Base-by-base conservation (phyloP, 345 rosid species). In the Cardamine occulta region DNA sequence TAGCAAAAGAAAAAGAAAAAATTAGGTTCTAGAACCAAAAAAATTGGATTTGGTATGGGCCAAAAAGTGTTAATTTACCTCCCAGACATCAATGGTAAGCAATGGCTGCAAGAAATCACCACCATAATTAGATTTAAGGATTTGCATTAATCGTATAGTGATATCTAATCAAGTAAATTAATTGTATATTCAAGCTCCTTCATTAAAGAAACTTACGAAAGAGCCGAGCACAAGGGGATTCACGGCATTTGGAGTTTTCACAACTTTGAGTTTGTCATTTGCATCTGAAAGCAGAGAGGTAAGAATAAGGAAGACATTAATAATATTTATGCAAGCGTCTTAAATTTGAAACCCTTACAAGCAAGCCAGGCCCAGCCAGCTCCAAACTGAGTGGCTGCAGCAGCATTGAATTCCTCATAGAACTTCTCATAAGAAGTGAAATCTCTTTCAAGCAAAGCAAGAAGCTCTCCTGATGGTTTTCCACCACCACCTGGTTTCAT, bases 341-440 rank as follows among this genome's bases (percentile, higher is more conserved):
- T 68, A 37, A 26, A 37, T 5, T 14, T 58, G 24, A 35, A 47
- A 57, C 5, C 19, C 48, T 47, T 64, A 91, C 98, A 90, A 37
- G 85, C 95, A 78, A 94, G 96, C 97, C 98, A 94, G 32, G 91
- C 93, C 96, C 97, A 91, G 65, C 97, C 98, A 66, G 97, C 93
- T 77, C 97, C 98, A 85, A 86, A 94, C 51, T 94, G 96, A 32
- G 95, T 81, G 37, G 92, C 84, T 26, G 97, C 95, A 64, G 96
- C 93, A 29, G 85, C 40, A 80, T 78, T 85, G 76, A 91, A 91
- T 82, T 85, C 86, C 18, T 82, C 71, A 34, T 77, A 82, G 69
- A 91, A 91, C 79, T 52, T 77, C 44, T 91, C 93, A 57, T 85
- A 91, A 75, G 96, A 86, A 79, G 90, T 89, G 69, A 94, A 91